Base-by-base conservation (phyloP, 108 stramenopile genomes). In the Discostella pseudostelligera region DNA sequence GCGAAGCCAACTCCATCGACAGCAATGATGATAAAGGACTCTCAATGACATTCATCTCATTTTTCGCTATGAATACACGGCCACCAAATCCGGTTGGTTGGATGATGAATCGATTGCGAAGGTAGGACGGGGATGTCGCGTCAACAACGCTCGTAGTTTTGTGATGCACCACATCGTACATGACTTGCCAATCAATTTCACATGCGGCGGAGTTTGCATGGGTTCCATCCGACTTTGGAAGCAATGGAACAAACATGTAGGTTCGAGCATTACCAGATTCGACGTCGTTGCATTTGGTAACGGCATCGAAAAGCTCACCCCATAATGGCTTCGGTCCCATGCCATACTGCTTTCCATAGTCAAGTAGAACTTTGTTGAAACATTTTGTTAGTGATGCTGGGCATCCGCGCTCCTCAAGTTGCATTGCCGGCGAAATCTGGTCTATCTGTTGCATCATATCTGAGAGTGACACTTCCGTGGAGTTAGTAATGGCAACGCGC, bases 221-320 rank as follows among this genome's bases (percentile, higher is more conserved):
- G 6, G 8, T 46, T 11, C 19, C n/a, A 8, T 28, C 20, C 35
- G n/a, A 40, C 12, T 35, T 59, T 37, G 19, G n/a, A 26, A 12
- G 9, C 16, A 74, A 50, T 4, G 73, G 73, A 53, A 74, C 40
- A 28, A 74, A 67, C 28, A 74, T 46, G 56, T 61, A 74, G 11
- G 65, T 54, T 32, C 73, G 49, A 25, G 48, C 39, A 17, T 1
- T 10, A 16, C 29, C 48, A 28, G 59, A 61, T 36, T 14, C 16
- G n/a, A 51, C 13, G 3, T 50, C 36, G 29, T 60, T 32, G 32
- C 32, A 3, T 0, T 61, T 14, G 14, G 37, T 8, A 3, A 62
- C 8, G 14, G 22, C 32, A 11, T 25, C 11, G 22, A 59, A 9
- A 28, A 59, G n/a, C 11, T 58, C 57, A n/a, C 19, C 36, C 42